phyloP scores from a whole-genome alignment of 768 basidiomycete species.

The Fibroporia radiculosa region DNA sequence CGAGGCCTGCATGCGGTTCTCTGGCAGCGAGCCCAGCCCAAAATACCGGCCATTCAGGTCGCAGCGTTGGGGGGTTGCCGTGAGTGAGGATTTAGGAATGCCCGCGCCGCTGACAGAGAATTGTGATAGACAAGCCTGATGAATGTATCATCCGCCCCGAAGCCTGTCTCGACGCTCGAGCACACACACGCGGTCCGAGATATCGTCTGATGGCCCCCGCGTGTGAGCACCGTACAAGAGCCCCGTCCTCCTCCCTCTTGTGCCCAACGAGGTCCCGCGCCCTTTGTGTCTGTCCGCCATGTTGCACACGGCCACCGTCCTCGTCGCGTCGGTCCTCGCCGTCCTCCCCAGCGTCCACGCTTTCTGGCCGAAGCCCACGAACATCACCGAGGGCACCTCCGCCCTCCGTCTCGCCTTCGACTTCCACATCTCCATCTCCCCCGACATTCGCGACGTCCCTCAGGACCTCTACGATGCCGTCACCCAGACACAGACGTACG shows the following conservation, averaged over 20 bases:
- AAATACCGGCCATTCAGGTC: neutral
- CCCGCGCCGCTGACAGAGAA: neutral
- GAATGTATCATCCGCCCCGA: neutral
- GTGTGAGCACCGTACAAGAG: neutral
- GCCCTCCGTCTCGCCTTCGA: constrained; percentile 32
- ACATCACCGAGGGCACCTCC: constrained; percentile 21
- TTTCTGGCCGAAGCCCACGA: constrained; percentile 31
- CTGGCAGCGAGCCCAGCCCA: neutral
- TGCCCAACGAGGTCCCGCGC: neutral
- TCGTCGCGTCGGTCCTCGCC: constrained; percentile 15
- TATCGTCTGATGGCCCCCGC: neutral
- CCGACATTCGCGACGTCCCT: constrained; percentile 29
- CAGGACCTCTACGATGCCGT: constrained; percentile 54
- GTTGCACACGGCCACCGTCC: neutral
- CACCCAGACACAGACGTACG: constrained; percentile 33
- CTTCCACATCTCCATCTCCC: constrained; percentile 42
- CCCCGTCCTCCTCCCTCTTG: neutral
- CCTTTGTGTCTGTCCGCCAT: constrained; percentile 3
- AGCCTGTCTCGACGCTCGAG: neutral
- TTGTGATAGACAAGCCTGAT: neutral
- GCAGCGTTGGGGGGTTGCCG: neutral
- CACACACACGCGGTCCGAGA: neutral
- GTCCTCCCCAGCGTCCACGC: constrained; percentile 14
- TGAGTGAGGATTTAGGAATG: neutral
- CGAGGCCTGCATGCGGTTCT: neutral